A percentile compares a stretch with the other conserved stretches of the same genome.
These are phyloP conservation scores for Nicotiana sylvestris DNA, from an alignment of 257 asterid genomes.

Conservation along the genomic window DNA sequence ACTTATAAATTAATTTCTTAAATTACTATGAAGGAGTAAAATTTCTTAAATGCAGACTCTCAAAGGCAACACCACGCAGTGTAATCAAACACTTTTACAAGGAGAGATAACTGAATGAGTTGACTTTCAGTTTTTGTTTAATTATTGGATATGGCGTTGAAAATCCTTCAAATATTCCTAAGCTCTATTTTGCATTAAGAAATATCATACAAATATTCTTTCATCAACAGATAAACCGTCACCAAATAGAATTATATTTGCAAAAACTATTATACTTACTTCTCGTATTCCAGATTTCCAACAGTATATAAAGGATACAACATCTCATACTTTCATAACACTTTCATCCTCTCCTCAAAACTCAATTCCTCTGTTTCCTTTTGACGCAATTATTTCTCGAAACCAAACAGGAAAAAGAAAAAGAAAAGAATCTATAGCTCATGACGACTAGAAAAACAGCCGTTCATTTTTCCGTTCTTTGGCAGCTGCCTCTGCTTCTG, in stretches of 20 bases:
- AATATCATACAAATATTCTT: background rate
- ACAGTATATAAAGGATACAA: background rate
- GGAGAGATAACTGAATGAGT: background rate
- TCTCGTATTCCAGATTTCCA: background rate
- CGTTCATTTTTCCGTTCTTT: slow-evolving; percentile 16
- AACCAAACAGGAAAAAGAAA: no score
- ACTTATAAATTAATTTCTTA: no score
- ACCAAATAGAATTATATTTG: no score
- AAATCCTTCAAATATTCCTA: background rate
- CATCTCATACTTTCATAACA: background rate
- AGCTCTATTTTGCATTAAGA: background rate
- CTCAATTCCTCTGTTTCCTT: background rate
- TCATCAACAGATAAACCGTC: background rate
- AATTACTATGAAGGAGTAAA: no score
- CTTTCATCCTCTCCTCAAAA: background rate
- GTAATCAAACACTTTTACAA: no score
- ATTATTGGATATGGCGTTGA: background rate
- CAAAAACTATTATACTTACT: background rate
- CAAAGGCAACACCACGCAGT: no score
- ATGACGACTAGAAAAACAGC: background rate
- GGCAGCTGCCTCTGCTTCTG: background rate
- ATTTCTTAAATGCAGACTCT: no score
- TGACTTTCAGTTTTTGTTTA: background rate
- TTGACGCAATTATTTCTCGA: background rate
- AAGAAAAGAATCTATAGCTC: background rate